phyloP scores from a whole-genome alignment of 148 eudicot genomes.

The Limonium bicolor region DNA sequence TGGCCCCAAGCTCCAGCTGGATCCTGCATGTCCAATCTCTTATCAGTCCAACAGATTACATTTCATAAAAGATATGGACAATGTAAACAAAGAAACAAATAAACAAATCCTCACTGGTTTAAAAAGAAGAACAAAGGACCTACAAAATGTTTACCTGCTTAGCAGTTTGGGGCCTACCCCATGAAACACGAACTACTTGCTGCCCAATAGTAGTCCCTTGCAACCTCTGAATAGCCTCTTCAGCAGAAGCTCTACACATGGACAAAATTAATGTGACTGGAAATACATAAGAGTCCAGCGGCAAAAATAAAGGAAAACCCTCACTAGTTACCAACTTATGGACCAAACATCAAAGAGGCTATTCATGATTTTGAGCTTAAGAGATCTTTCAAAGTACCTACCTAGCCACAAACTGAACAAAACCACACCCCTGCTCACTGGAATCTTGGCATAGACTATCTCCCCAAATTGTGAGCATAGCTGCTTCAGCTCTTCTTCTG shows the following conservation, averaged over 20 bases:
- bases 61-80: too few species aligned
- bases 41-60: too few species aligned
- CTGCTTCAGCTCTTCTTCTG: conserved; percentile 89
- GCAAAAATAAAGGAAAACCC: background rate
- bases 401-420: conserved; percentile 87
- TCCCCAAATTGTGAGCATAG: conserved; percentile 80
- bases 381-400: too few species aligned
- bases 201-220: conserved; percentile 74
- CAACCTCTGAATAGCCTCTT: conserved; percentile 86
- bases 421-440: conserved; percentile 80
- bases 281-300: background rate
- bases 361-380: too few species aligned
- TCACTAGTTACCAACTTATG: too few species aligned
- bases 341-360: too few species aligned
- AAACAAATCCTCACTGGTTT: background rate
- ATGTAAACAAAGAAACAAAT: too few species aligned
- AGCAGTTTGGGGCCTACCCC: conserved; percentile 78
- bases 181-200: conserved; percentile 81
- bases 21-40: too few species aligned
- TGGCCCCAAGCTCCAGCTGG: conserved; percentile 53
- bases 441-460: conserved; percentile 75
- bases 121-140: background rate
- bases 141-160: conserved; percentile 67
- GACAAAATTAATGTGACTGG: background rate
- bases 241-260: conserved; percentile 64